phyloP scores from a whole-genome alignment of 805 yeast genomes.

The Starmerella etchellsii region DNA sequence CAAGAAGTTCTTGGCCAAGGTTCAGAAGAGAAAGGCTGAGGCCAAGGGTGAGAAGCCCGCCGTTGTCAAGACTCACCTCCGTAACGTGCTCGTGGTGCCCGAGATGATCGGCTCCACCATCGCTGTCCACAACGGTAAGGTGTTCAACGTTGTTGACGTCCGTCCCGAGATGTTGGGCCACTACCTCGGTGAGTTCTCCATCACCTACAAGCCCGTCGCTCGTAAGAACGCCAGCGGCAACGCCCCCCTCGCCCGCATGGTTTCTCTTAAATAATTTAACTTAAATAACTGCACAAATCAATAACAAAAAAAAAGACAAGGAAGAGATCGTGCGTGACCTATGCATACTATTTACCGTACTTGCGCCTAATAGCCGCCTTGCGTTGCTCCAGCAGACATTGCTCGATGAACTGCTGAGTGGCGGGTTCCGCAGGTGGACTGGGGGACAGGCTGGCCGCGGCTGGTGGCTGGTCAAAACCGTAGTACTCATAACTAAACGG shows the following conservation, averaged over 20 bases:
- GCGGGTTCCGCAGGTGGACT: background rate
- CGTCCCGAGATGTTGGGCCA: slow-evolving; percentile 99
- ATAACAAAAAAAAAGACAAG: no score
- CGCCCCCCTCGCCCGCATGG: slow-evolving; percentile 24
- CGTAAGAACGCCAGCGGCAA: slow-evolving; percentile 56
- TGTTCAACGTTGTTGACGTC: slow-evolving; percentile 96
- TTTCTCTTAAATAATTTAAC: slow-evolving; percentile 22
- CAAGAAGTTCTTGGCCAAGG: slow-evolving; percentile 90
- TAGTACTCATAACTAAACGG: slow-evolving; percentile 1
- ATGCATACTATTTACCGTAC: no score
- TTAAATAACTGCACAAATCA: slow-evolving; percentile 1
- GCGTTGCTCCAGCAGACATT: slow-evolving; percentile 7
- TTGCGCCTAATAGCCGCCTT: slow-evolving; percentile 1
- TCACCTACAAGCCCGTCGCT: slow-evolving; percentile 98
- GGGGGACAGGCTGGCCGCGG: background rate
- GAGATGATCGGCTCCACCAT: slow-evolving; percentile 99
- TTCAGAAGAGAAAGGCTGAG: slow-evolving; percentile 83
- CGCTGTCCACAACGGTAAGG: slow-evolving; percentile 99
- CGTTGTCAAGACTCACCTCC: slow-evolving; percentile 95
- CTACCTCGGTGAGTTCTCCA: slow-evolving; percentile 99
- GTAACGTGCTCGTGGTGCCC: slow-evolving; percentile 97
- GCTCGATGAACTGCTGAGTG: slow-evolving; percentile 5
- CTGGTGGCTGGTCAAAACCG: background rate
- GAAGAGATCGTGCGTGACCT: no score
- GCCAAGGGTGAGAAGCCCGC: slow-evolving; percentile 84